Evolutionary conservation across 169 alveolate species (phyloP), one percentile per base, ranked within the genome.

Genomic region (Babesia bigemina): DNA sequence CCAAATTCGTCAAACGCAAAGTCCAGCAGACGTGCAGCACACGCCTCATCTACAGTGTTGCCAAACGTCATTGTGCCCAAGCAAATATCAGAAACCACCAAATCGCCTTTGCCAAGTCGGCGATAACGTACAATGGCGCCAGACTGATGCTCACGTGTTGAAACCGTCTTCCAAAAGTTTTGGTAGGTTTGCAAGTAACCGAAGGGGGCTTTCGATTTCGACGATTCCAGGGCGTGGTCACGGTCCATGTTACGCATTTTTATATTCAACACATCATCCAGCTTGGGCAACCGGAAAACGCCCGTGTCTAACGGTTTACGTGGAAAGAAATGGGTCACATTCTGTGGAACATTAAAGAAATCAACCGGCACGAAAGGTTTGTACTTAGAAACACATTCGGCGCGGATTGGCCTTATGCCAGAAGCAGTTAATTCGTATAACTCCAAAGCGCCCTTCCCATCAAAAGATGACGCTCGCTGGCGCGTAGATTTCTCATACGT

Each of bases 61-160:
- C 96, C 97, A 62, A 91, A 88, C 21, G 92, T 89, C 97, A 93
- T 93, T 8, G 97, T 93, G 17, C 97, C 97, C 91, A 93, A 56
- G 50, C 95, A 86, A 8, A 92, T 76, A 67, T 92, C 94, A 11
- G 96, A 88, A 12, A 89, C 92, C 28, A 76, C 86, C 63, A 91
- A 53, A 58, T 91, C 93, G 45, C 87, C 86, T 60, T 63, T 53
- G 12, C 94, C 94, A 45, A 89, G 60, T 22, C 78, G 76, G 50
- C 86, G 87, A 61, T 77, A 75, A 28, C 84, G 66, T 84, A 66
- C 92, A 63, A 47, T 71, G 49, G 88, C 82, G 53, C 79, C 85
- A 48, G 73, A 78, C 19, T 49, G 29, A 44, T 89, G 62, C 55
- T 76, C 86, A 49, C 79, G 19, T 33, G 77, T 74, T 44, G 85